Percentiles rank a stretch among this genome's conserved stretches.
Evolutionary conservation across 805 yeast genomes (phyloP).

Genomic region (Kregervanrija pseudodelftensis): DNA sequence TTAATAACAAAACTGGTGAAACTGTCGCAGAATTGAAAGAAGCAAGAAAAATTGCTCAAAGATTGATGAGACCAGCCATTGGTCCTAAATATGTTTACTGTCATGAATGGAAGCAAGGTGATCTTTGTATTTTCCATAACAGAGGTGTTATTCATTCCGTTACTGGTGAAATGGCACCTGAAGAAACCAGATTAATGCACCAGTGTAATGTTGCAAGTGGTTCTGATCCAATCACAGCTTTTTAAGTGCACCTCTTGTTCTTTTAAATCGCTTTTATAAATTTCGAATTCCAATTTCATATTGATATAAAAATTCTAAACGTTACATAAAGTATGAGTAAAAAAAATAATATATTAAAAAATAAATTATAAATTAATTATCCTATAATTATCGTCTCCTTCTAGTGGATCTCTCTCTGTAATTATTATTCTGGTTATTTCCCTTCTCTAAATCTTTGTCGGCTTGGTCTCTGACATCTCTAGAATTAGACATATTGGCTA

Average conservation of each 20-base stretch:
- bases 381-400: slow-evolving; percentile 6
- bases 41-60: slow-evolving; percentile 68
- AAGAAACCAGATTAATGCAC: slow-evolving; percentile 82
- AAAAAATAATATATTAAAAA: too few species aligned
- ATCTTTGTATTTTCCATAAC: slow-evolving; percentile 78
- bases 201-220: slow-evolving; percentile 91
- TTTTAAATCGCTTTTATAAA: not conserved
- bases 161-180: slow-evolving; percentile 77
- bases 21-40: slow-evolving; percentile 55
- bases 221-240: slow-evolving; percentile 43
- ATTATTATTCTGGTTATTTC: slow-evolving; percentile 11
- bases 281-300: too few species aligned
- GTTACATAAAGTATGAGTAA: too few species aligned
- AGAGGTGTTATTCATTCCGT: slow-evolving; percentile 91
- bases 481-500: slow-evolving; percentile 12
- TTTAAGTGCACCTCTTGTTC: not conserved
- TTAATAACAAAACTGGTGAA: slow-evolving; percentile 48
- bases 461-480: slow-evolving; percentile 23
- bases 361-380: too few species aligned
- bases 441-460: slow-evolving; percentile 20
- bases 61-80: slow-evolving; percentile 81
- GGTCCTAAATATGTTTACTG: slow-evolving; percentile 67
- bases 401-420: slow-evolving; percentile 16
- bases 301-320: too few species aligned
- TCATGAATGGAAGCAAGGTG: slow-evolving; percentile 80